Base-by-base conservation (phyloP, 768 basidiomycete species). In the Arthromyces matolae region DNA sequence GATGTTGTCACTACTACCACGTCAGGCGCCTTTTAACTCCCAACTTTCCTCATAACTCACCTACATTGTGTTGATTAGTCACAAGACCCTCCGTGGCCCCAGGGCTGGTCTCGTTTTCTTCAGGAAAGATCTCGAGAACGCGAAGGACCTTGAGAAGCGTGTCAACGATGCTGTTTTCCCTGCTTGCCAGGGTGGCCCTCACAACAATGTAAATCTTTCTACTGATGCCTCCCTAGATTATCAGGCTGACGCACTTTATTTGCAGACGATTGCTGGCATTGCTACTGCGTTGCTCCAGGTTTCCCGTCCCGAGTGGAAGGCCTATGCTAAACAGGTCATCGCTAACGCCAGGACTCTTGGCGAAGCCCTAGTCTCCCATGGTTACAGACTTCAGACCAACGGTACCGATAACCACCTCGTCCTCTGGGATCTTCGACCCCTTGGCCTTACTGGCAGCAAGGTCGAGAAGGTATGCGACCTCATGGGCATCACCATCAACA, bases 101-200 rank as follows among this genome's bases (percentile, higher is more conserved):
- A 87, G 96, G 57, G 96, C 95, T 42, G 96, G 96, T 66, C 75
- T 99, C 53, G 89, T 99, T 75, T 99, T 99, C 81, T 99, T 95
- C 85, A 82, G 89, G 68, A 96, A 87, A 71, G 93, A 95, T 65
- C 82, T 83, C 58, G 80, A 88, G 62, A 77, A 84, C 50, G 71
- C 81, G 22, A 71, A 80, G 59, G 95, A 98, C 58, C 81, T 99
- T 36, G 96, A 97, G 79, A 92, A 92, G 70, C 88, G 94, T 49
- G 84, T 99, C 60, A 98, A 98, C 66, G 90, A 95, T 33, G 94
- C 96, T 41, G 95, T 99, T 54, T 99, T 99, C 84, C 96, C 96
- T 48, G 95, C 96, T 28, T 98, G 96, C 80, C 96, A 98, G 72
- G 96, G 96, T 70, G 96, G 95, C 40, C 96, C 95, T 35, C 96